These are phyloP conservation scores for Haplosporangium sp. DNA, from an alignment of 371 early-diverging fungal species.

Conservation along the genomic window DNA sequence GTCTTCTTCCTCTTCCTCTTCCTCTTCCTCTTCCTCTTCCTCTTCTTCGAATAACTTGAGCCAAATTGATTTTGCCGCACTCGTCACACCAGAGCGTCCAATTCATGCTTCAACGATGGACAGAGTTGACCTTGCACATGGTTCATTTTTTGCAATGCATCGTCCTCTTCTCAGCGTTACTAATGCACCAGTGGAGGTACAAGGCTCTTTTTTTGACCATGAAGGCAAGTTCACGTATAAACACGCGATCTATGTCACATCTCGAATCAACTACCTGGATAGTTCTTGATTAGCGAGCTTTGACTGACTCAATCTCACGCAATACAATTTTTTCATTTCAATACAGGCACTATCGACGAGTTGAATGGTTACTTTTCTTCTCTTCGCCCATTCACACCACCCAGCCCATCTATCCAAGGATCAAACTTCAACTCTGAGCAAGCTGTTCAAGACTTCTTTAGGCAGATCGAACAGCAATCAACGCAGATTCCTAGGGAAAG, in stretches of 20 bases:
- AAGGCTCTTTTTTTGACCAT: slow-evolving; percentile 5
- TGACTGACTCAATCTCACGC: neutral
- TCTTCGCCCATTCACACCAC: slow-evolving; percentile 43
- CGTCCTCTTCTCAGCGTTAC: slow-evolving; percentile 50
- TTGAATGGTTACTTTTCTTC: slow-evolving; percentile 41
- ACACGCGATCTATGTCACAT: neutral
- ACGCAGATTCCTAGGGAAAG: slow-evolving; percentile 7
- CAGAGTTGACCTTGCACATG: slow-evolving; percentile 48
- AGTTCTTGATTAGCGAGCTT: neutral
- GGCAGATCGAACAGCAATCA: slow-evolving; percentile 17
- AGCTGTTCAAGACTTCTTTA: slow-evolving; percentile 39
- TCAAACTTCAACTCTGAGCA: slow-evolving; percentile 19
- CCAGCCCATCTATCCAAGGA: slow-evolving; percentile 9
- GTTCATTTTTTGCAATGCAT: slow-evolving; percentile 53
- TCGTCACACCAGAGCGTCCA: slow-evolving; percentile 30
- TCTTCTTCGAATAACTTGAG: slow-evolving; percentile 18
- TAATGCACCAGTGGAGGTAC: slow-evolving; percentile 21
- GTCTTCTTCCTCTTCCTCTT: slow-evolving; percentile 30
- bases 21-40: slow-evolving; percentile 29
- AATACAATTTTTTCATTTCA: neutral
- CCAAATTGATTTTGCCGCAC: slow-evolving; percentile 12
- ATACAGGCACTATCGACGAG: slow-evolving; percentile 24
- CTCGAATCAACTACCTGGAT: neutral
- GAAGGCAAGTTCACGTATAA: slow-evolving; percentile 28
- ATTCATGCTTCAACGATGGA: slow-evolving; percentile 40